phyloP scores from a whole-genome alignment of 2,329 filamentous ascomycete genomes.

The Allantophomopsis lycopodina region DNA sequence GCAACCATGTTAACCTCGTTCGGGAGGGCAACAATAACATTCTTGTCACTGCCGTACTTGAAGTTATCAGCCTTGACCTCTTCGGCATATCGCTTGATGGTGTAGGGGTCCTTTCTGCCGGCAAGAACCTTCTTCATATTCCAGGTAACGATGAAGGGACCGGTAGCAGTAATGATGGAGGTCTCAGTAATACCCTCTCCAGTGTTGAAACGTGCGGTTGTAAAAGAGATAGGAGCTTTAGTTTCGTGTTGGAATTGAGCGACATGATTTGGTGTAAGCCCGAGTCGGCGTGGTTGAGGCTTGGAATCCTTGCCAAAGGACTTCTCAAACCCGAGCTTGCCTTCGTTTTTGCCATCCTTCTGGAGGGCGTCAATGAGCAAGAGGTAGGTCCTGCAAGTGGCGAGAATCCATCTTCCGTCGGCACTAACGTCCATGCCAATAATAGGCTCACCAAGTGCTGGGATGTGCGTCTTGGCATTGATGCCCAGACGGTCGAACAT shows the following conservation, averaged over 20 bases:
- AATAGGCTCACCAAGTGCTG: constrained; percentile 87
- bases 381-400: constrained; percentile 87
- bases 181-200: constrained; percentile 72
- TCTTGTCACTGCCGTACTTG: constrained; percentile 93
- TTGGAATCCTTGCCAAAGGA: constrained; percentile 86
- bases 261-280: constrained; percentile 79
- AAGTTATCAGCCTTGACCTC: constrained; percentile 98
- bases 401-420: constrained; percentile 89
- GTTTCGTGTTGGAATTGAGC: constrained; percentile 98
- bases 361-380: constrained; percentile 87
- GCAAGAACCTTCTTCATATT: constrained; percentile 78
- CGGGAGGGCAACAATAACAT: constrained; percentile 90
- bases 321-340: constrained; percentile 95
- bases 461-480: constrained; percentile 94
- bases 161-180: constrained; percentile 91
- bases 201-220: constrained; percentile 85
- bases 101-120: constrained; percentile 77
- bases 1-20: constrained; percentile 98
- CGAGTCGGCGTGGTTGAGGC: constrained; percentile 81
- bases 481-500: constrained; percentile 94
- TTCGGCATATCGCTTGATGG: constrained; percentile 91
- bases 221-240: constrained; percentile 73
- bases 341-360: constrained; percentile 87
- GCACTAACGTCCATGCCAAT: constrained; percentile 91
- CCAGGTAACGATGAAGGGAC: constrained; percentile 96